These are phyloP conservation scores for Cercospora beticola DNA, from an alignment of 2,329 filamentous ascomycete genomes.

Conservation along the genomic window DNA sequence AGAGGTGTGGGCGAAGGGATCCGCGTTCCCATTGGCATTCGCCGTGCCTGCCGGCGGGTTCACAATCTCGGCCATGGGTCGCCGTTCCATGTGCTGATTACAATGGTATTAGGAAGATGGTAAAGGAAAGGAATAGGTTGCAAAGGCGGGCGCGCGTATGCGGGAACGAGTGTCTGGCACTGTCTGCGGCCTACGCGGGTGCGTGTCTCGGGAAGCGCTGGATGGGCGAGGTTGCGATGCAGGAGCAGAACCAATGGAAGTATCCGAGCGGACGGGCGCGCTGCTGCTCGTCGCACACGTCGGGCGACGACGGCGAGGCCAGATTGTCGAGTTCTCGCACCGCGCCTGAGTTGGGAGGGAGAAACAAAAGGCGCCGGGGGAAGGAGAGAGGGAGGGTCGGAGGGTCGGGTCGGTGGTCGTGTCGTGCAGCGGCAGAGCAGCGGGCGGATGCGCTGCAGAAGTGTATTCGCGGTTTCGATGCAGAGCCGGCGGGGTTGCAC, in stretches of 20 bases:
- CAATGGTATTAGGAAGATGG: slow-evolving; percentile 9
- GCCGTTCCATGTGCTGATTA: slow-evolving; percentile 13
- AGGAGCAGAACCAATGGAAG: not conserved
- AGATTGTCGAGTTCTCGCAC: not conserved
- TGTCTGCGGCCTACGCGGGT: not conserved
- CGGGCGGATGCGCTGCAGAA: not conserved
- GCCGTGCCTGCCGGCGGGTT: slow-evolving; percentile 45
- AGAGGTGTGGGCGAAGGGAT: slow-evolving; percentile 48
- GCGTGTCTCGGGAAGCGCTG: slow-evolving; percentile 22
- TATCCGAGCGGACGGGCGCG: not conserved
- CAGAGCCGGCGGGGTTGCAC: not conserved
- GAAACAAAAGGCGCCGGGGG: not conserved
- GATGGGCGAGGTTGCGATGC: not conserved
- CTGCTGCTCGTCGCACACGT: not conserved
- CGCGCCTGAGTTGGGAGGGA: not conserved
- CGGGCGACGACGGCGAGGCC: not conserved
- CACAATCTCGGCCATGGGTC: slow-evolving; percentile 45
- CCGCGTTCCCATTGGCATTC: slow-evolving; percentile 39
- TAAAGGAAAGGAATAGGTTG: slow-evolving; percentile 9
- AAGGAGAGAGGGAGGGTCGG: not conserved
- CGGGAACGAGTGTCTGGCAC: slow-evolving; percentile 16
- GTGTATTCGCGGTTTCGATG: not conserved
- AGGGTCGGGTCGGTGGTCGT: not conserved
- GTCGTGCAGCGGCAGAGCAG: slow-evolving; percentile 1
- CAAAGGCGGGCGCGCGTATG: slow-evolving; percentile 6